Evolutionary conservation across 116 monocot genomes (phyloP).

Genomic region (Phalaenopsis hybrid): DNA sequence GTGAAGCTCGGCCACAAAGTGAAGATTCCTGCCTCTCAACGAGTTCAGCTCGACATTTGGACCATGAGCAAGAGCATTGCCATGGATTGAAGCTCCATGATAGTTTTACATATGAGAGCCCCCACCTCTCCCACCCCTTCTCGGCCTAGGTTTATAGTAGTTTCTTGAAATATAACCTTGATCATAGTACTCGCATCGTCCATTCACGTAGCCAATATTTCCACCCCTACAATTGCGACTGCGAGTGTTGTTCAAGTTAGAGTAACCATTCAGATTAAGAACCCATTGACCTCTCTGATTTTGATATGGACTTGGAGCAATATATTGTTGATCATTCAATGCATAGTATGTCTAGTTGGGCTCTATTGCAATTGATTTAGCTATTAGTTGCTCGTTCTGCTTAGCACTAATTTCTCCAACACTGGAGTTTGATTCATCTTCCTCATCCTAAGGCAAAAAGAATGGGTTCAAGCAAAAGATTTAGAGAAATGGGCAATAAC

Average conservation of each 20-base stretch:
- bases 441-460: slow-evolving; percentile 18
- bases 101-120: slow-evolving; percentile 16
- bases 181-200: slow-evolving; percentile 43
- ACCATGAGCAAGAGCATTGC: background rate
- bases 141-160: slow-evolving; percentile 28
- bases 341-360: slow-evolving; percentile 23
- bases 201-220: slow-evolving; percentile 38
- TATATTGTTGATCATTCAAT: slow-evolving; percentile 26
- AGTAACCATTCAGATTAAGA: slow-evolving; percentile 13
- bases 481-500: too few relatives aligned
- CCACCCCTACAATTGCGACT: slow-evolving; percentile 39
- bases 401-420: slow-evolving; percentile 7
- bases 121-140: slow-evolving; percentile 43
- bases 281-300: slow-evolving; percentile 29
- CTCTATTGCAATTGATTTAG: slow-evolving; percentile 19
- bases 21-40: too few relatives aligned
- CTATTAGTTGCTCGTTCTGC: slow-evolving; percentile 25
- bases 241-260: slow-evolving; percentile 10
- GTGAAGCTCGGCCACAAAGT: too few relatives aligned
- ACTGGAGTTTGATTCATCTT: background rate
- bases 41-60: slow-evolving; percentile 16
- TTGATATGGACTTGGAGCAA: slow-evolving; percentile 23
- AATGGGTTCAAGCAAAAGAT: too few relatives aligned
- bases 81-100: slow-evolving; percentile 18
- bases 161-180: slow-evolving; percentile 37